These are phyloP conservation scores for Sclerotiophoma versabilis DNA, from an alignment of 2,329 filamentous ascomycete species.

Conservation along the genomic window DNA sequence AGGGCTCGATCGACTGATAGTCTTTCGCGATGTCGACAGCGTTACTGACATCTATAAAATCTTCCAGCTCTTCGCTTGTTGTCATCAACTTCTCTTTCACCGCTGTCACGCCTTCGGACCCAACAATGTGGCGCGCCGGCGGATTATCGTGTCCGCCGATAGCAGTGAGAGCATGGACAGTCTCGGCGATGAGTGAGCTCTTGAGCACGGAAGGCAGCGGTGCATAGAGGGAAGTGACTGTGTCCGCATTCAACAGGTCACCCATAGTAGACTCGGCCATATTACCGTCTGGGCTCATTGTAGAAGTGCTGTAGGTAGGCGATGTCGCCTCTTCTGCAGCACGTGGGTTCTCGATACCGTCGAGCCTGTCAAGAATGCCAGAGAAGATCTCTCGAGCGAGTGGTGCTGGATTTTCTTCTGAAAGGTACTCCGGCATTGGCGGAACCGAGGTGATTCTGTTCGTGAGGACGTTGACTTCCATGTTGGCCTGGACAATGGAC, in stretches of 20 bases:
- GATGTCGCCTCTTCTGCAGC: conserved; percentile 43
- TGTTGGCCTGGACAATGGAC: conserved; percentile 93
- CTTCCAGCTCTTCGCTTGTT: conserved; percentile 93
- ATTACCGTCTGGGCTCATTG: conserved; percentile 35
- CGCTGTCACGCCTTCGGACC: conserved; percentile 82
- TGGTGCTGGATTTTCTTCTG: conserved; percentile 75
- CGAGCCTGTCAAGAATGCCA: conserved; percentile 78
- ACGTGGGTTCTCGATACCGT: conserved; percentile 59
- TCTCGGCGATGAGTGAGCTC: conserved; percentile 81
- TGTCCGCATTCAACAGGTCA: conserved; percentile 55
- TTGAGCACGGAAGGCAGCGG: conserved; percentile 70
- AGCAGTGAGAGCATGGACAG: conserved; percentile 86
- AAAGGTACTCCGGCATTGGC: conserved; percentile 73
- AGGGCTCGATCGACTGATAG: conserved; percentile 12
- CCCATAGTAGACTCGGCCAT: conserved; percentile 50
- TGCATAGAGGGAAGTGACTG: conserved; percentile 74
- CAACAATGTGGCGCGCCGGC: conserved; percentile 91
- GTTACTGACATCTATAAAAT: conserved; percentile 89
- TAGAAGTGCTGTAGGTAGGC: conserved; percentile 36
- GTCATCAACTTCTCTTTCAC: conserved; percentile 98
- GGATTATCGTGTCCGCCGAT: conserved; percentile 97
- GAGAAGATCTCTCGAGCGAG: conserved; percentile 83
- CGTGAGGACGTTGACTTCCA: conserved; percentile 87
- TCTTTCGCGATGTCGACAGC: conserved; percentile 73
- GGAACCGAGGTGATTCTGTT: conserved; percentile 88